Conservation (phyloP, 176 grass and related monocot genomes). For the Zizania latifolia region DNA sequence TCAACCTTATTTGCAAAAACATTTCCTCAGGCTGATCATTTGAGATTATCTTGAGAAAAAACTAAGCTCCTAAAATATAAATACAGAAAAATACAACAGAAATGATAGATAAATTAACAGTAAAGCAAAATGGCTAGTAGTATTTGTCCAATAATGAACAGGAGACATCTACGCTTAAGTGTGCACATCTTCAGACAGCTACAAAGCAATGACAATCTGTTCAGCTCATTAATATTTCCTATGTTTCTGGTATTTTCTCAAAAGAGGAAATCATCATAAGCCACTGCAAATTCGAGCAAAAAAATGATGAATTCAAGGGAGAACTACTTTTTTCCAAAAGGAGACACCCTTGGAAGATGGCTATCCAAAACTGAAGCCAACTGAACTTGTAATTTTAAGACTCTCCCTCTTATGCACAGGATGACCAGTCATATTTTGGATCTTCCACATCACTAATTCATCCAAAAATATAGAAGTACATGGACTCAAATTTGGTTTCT, state of each 20-base stretch:
- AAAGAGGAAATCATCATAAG: no score
- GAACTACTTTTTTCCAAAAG: neutral
- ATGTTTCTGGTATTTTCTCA: no score
- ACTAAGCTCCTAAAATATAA: conserved; percentile 11
- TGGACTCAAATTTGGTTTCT: no score
- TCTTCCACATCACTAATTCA: neutral
- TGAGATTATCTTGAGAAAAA: no score
- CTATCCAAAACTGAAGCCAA: neutral
- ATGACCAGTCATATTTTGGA: neutral
- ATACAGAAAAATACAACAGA: neutral
- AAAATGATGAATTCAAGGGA: no score
- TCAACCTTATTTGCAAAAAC: conserved; percentile 25
- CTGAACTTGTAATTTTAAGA: no score
- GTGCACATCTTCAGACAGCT: conserved; percentile 6
- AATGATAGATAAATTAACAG: neutral
- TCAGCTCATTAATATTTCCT: no score
- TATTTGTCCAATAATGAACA: no score
- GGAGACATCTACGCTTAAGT: neutral
- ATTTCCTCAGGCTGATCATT: no score
- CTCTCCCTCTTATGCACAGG: neutral
- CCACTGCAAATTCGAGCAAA: no score
- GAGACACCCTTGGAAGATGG: neutral
- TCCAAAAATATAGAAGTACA: no score
- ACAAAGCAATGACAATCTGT: no score
- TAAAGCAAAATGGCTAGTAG: conserved; percentile 2